phyloP scores from a whole-genome alignment of 768 basidiomycete species.

The Candolleomyces aberdarensis region DNA sequence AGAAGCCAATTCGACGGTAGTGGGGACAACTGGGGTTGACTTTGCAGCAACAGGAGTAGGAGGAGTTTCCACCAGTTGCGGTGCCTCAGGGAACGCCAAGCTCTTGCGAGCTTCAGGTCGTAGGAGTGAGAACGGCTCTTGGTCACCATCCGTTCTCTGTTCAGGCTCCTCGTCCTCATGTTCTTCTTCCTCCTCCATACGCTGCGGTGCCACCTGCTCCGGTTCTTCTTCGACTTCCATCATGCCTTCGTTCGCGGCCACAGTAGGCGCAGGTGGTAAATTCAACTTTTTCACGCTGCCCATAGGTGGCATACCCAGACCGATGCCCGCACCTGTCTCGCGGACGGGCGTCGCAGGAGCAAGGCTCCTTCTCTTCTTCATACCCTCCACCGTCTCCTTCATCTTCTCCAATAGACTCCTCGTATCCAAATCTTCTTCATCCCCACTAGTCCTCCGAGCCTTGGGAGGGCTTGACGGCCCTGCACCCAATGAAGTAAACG shows the following conservation, averaged over 20 bases:
- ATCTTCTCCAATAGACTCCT: slow-evolving; percentile 43
- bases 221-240: background rate
- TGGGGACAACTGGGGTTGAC: background rate
- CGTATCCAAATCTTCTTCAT: slow-evolving; percentile 36
- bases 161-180: background rate
- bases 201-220: background rate
- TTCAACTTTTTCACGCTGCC: slow-evolving; percentile 7
- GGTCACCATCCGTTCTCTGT: background rate
- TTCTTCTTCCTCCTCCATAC: background rate
- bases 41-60: background rate
- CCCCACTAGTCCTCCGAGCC: slow-evolving; percentile 12
- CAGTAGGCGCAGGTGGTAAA: slow-evolving; percentile 1
- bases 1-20: background rate
- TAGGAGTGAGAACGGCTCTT: background rate
- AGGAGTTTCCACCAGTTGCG: slow-evolving; percentile 2
- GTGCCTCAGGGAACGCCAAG: background rate
- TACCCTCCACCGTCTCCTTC: slow-evolving; percentile 46
- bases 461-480: background rate
- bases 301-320: background rate
- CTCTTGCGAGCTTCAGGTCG: slow-evolving; percentile 8
- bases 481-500: slow-evolving; percentile 7
- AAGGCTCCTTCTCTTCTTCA: slow-evolving; percentile 43
- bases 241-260: background rate
- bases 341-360: slow-evolving; percentile 10
- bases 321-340: background rate